Conservation (phyloP, 1,284 basidiomycete species). For the Fomitiporia mediterranea region DNA sequence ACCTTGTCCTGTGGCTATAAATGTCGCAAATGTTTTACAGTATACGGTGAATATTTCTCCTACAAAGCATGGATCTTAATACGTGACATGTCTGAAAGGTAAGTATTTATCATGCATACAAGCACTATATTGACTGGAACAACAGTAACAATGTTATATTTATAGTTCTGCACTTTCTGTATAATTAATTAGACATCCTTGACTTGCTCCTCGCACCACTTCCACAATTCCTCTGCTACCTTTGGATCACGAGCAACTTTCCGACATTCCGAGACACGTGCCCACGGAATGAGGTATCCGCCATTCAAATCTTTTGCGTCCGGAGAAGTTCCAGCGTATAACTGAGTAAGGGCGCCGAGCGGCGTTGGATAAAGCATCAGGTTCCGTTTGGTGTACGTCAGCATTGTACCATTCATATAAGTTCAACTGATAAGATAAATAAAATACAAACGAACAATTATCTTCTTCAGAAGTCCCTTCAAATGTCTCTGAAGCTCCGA, state of each 20-base stretch:
- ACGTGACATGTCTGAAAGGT: no score
- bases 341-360: slow-evolving; percentile 24
- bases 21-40: no score
- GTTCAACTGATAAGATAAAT: not conserved
- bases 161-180: no score
- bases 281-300: slow-evolving; percentile 32
- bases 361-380: slow-evolving; percentile 18
- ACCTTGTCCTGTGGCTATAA: no score
- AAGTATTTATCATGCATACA: no score
- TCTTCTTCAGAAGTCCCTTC: not conserved
- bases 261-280: slow-evolving; percentile 24
- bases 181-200: slow-evolving; percentile 9
- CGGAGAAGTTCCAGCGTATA: slow-evolving; percentile 24
- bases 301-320: slow-evolving; percentile 21
- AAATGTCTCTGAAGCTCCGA: slow-evolving; percentile 41
- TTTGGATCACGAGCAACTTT: slow-evolving; percentile 25
- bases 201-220: slow-evolving; percentile 32
- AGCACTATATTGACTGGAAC: no score
- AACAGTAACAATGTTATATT: no score
- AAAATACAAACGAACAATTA: slow-evolving; percentile 7
- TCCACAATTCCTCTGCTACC: slow-evolving; percentile 31
- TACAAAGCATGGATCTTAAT: no score
- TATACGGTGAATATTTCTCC: no score
- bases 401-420: not conserved
- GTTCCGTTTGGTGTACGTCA: slow-evolving; percentile 6